Percentiles rank a stretch among this genome's conserved stretches.
Evolutionary conservation across 2,329 filamentous ascomycete genomes (phyloP).

Genomic region (Fusarium nodosum): DNA sequence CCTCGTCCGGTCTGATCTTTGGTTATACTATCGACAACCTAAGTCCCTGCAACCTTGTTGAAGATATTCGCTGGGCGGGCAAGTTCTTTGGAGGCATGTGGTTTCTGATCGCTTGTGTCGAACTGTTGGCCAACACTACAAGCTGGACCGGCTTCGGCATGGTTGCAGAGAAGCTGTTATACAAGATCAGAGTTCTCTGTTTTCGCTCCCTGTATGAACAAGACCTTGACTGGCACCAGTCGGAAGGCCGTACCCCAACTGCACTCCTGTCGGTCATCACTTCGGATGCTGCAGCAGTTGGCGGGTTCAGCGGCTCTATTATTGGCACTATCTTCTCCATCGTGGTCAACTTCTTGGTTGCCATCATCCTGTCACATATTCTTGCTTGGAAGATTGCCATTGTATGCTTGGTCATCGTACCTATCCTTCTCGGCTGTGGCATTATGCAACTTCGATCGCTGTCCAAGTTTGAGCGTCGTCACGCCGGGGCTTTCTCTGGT

Average conservation of each 20-base stretch:
- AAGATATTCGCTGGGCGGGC: constrained; percentile 55
- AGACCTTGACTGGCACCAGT: constrained; percentile 79
- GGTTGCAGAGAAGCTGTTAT: constrained; percentile 73
- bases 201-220: constrained; percentile 76
- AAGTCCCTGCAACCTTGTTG: constrained; percentile 62
- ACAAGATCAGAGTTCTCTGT: constrained; percentile 72
- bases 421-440: constrained; percentile 76
- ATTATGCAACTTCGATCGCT: constrained; percentile 76
- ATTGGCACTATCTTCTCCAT: constrained; percentile 78
- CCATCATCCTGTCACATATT: constrained; percentile 77
- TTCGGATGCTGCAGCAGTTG: constrained; percentile 75
- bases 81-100: constrained; percentile 70
- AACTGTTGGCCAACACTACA: constrained; percentile 66
- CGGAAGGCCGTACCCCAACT: constrained; percentile 71
- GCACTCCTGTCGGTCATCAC: constrained; percentile 76
- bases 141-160: constrained; percentile 66
- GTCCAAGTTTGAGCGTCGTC: constrained; percentile 71
- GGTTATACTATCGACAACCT: constrained; percentile 58
- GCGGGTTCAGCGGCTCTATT: constrained; percentile 77
- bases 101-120: constrained; percentile 64
- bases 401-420: constrained; percentile 77
- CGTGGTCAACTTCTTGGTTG: constrained; percentile 74
- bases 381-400: constrained; percentile 83
- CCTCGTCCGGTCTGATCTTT: constrained; percentile 67
- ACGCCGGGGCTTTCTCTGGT: constrained; percentile 73